These are phyloP conservation scores for Arthrinium puccinioides DNA, from an alignment of 2,329 filamentous ascomycete species.

Conservation along the genomic window DNA sequence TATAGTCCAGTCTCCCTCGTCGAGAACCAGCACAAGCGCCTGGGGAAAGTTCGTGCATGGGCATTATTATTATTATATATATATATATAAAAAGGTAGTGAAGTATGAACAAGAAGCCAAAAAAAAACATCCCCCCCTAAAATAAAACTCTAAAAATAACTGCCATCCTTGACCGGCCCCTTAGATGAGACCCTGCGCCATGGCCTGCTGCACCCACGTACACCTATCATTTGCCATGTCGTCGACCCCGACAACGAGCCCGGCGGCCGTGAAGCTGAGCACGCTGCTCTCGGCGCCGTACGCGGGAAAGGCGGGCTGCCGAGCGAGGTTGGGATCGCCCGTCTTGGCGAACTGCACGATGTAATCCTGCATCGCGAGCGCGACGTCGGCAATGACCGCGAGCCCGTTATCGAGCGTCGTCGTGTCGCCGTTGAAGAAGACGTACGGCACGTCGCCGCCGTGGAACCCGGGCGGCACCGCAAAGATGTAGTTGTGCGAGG, in stretches of 20 bases:
- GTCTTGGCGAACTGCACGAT: slow-evolving; percentile 24
- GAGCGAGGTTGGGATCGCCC: slow-evolving; percentile 25
- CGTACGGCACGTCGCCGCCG: slow-evolving; percentile 43
- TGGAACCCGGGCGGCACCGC: slow-evolving; percentile 44
- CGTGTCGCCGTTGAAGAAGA: slow-evolving; percentile 36
- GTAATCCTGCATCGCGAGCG: slow-evolving; percentile 26
- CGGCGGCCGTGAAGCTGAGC: slow-evolving; percentile 10
- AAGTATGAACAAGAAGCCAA: too few species aligned
- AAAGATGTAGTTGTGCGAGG: slow-evolving; percentile 45
- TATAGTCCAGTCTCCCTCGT: too few species aligned
- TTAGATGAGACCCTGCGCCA: too few species aligned
- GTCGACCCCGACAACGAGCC: slow-evolving; percentile 10
- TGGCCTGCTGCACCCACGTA: slow-evolving; percentile 23
- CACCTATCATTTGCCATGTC: slow-evolving; percentile 23
- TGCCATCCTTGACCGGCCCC: too few species aligned
- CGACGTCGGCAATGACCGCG: slow-evolving; percentile 21
- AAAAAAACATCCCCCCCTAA: too few species aligned
- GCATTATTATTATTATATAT: too few species aligned
- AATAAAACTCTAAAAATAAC: too few species aligned
- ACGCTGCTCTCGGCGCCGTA: slow-evolving; percentile 15
- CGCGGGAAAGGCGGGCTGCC: slow-evolving; percentile 11
- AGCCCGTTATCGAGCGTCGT: slow-evolving; percentile 15
- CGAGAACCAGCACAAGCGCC: too few species aligned
- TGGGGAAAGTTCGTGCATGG: too few species aligned
- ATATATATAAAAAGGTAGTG: too few species aligned